Base-by-base conservation (phyloP, 768 basidiomycete genomes). In the Auricularia auricula-judae region DNA sequence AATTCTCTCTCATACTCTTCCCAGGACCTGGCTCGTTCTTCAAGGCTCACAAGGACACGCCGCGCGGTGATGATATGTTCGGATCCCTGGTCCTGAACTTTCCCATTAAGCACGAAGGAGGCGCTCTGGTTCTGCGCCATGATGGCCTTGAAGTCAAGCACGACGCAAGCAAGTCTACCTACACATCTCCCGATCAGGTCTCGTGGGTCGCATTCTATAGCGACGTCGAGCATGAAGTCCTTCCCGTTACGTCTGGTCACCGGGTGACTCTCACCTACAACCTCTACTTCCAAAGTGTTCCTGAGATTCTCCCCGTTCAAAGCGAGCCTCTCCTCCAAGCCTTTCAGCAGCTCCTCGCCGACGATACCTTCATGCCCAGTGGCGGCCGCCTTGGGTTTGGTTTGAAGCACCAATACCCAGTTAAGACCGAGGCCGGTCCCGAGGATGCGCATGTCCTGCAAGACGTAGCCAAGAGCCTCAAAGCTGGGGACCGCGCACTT, bases 81-180 rank as follows among this genome's bases (percentile, higher is more conserved):
- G 82, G 80, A 1, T 83, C 83, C 1, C 75, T 86, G 8, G 78
- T 84, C 1, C 67, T 84, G 39, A 75, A 80, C n/a, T 76, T 82
- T 61, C 82, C 82, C 16, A 78, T 78, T 0, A 23, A 67, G 0
- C 63, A 63, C 60, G 58, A 67, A 66, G 67, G 67, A 0, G 67
- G 67, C 29, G 63, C 21, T 3, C 63, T 67, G 3, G 29, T 66
- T 11, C 59, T 66, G 23, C 33, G 59, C 8, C 65, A 67, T 23
- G 65, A 53, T 4, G 61, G 53, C 18, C 58, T 35, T 29, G 66
- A 67, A 29, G 5, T 60, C 18, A 34, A 39, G 4, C 63, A 67
- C 39, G 62, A 66, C 36, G 67, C 66, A 8, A 61, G n/a, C 7
- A 0, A 11, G 14, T n/a, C 59, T 62, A 1, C 56, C 29, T 59